Evolutionary conservation across 495 filamentous ascomycete genomes (phyloP).

Genomic region (Rostrohypoxylon terebratum): DNA sequence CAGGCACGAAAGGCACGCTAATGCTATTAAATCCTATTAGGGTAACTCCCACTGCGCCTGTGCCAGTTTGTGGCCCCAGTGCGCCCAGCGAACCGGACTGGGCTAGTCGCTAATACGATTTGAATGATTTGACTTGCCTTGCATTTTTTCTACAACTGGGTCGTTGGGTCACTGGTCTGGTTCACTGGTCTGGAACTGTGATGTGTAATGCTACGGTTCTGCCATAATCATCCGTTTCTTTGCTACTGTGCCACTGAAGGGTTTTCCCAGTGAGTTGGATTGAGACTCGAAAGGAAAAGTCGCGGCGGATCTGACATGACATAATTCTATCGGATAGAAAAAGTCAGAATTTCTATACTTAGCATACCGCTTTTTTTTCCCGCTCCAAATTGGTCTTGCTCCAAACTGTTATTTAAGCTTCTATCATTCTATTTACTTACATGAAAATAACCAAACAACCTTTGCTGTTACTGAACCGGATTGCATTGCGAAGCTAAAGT

Average conservation of each 20-base stretch:
- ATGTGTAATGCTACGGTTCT: conserved; percentile 18
- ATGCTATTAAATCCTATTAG: conserved; percentile 25
- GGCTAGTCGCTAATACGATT: conserved; percentile 32
- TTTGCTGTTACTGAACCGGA: neutral
- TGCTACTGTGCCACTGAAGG: conserved; percentile 4
- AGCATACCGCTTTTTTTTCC: neutral
- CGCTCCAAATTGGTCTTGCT: neutral
- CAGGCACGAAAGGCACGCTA: conserved; percentile 29
- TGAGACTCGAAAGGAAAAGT: conserved; percentile 31
- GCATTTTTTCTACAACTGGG: conserved; percentile 1
- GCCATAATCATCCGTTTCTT: conserved; percentile 8
- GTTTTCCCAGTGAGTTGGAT: conserved; percentile 29
- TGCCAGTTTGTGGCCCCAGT: conserved; percentile 17
- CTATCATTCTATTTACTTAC: neutral
- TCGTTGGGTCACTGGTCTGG: neutral
- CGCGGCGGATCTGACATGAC: conserved; percentile 43
- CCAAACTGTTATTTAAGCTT: neutral
- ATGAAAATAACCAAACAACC: too few relatives aligned
- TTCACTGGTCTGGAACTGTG: too few relatives aligned
- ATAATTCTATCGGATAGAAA: conserved; percentile 23
- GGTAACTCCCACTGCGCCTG: conserved; percentile 7
- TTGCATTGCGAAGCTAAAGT: conserved; percentile 1
- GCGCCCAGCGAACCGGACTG: conserved; percentile 35
- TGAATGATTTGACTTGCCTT: neutral
- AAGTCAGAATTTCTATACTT: conserved; percentile 7